Base-by-base conservation (phyloP, 768 basidiomycete genomes). In the Leccinum imitatum region DNA sequence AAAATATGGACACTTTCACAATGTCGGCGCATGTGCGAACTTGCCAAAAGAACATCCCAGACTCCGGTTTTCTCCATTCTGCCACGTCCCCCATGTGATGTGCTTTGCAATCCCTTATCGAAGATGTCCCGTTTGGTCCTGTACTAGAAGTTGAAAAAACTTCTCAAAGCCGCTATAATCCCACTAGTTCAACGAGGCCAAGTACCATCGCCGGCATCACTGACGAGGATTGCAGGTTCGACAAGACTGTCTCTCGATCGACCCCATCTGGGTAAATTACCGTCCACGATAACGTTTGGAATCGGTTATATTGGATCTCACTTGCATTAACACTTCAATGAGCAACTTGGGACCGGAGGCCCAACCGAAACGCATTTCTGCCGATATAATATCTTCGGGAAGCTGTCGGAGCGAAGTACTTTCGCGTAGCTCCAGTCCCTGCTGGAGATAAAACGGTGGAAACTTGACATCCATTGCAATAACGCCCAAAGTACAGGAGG, bases 21-120 rank as follows among this genome's bases (percentile, higher is more conserved):
- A 27, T 11, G 19, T 59, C 47, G 25, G 55, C 33, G 39, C 19
- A 21, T 47, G 51, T 53, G 47, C 10, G 50, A 69, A 77, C 82
- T 35, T 51, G 83, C 87, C 90, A 94, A 73, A 90, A 85, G 78
- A 94, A 93, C 87, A 93, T 87, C 58, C 88, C 87, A n/a, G 87
- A 83, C 63, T 85, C 84, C 23, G 89, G 89, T 0, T 77, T 73
- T 54, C 68, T 75, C 85, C 87, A 86, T 69, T 87, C 83, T 3
- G 86, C 91, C 35, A 94, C 75, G 2, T 87, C 90, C 53, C 77
- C 74, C 27, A 95, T 81, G 68, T 94, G 82, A 65, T 82, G 83
- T 39, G 11, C 35, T 17, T 67, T 81, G 77, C 78, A 92, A 84
- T 39, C 86, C 85, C 2, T 68, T 68, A 71, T 91, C 86, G 70